Evolutionary conservation across 202 grass and related monocot species (phyloP), one percentile per base, ranked within the genome.

Genomic region (Setaria italica): DNA sequence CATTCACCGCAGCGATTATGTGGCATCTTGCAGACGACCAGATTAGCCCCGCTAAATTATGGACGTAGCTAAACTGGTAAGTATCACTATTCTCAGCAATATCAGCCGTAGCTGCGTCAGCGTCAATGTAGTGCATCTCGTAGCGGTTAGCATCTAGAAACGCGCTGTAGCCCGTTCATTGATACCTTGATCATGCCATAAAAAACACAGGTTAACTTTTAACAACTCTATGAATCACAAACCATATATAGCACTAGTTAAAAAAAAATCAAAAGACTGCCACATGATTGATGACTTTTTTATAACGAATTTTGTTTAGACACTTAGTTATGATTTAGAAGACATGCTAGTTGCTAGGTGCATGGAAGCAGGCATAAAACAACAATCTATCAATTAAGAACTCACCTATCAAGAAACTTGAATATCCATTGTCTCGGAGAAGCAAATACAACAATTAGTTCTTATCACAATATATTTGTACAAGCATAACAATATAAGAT

Each of bases 251-350:
- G n/a, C 46, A 49, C 72, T 55, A 76, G 21, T 57, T 41, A 32
- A 41, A 41, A 41, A 41, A 77, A 11, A 77, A 45, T 57, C 45
- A 77, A 29, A 70, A 79, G 43, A 79, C 67, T 72, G 63, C 55
- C 43, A 46, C 43, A 46, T 10, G 43, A 46, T 46, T 10, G 7
- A 46, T 10, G 7, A 46, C 25, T 25, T 46, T 46, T 46, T 46
- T 8, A 46, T 46, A 46, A 10, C 0, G 9, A 46, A 1, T 10
- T 46, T 46, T 8, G 43, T 64, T 48, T 35, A 39, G n/a, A 20
- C 11, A 73, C 30, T 46, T 46, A 46, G 16, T 33, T 47, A 75
- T 81, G 62, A 42, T 29, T 66, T 74, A 77, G 45, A 33, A 74
- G 16, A 64, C 16, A 86, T 11, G 74, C 59, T 49, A 54, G 74